phyloP scores from a whole-genome alignment of 441 rosid genomes.

The Adansonia grandidieri region DNA sequence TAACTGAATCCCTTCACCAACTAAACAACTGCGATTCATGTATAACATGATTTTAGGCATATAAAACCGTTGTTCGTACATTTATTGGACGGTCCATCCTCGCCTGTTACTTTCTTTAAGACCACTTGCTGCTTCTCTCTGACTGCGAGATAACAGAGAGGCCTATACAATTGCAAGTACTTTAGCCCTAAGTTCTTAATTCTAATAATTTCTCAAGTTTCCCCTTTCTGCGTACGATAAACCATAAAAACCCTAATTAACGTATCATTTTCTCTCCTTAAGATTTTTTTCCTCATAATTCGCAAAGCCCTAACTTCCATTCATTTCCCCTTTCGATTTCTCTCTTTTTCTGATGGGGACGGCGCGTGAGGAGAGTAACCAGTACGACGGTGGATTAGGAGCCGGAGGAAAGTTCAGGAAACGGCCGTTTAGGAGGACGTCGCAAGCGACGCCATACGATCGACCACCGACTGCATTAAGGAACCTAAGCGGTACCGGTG shows the following conservation, averaged over 20 bases:
- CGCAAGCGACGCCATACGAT: conserved; percentile 72
- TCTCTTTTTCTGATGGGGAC: conserved; percentile 60
- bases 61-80: too few species aligned
- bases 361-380: conserved; percentile 56
- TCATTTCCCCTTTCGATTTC: not conserved
- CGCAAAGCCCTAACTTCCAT: conserved; percentile 35
- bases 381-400: conserved; percentile 54
- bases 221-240: conserved; percentile 17
- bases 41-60: too few species aligned
- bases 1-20: too few species aligned
- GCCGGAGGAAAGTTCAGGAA: conserved; percentile 82
- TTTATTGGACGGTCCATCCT: not conserved
- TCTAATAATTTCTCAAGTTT: too few species aligned
- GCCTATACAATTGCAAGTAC: not conserved
- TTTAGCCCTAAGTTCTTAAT: too few species aligned
- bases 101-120: not conserved
- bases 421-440: conserved; percentile 51
- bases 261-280: not conserved
- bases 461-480: conserved; percentile 59
- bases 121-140: not conserved
- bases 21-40: too few species aligned
- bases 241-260: conserved; percentile 47
- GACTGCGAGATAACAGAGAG: not conserved
- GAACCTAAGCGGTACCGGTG: conserved; percentile 40
- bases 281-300: conserved; percentile 29